Evolutionary conservation across 306 rosid genomes (phyloP), one percentile per base, ranked within the genome.

Genomic region (Albizia julibrissin): DNA sequence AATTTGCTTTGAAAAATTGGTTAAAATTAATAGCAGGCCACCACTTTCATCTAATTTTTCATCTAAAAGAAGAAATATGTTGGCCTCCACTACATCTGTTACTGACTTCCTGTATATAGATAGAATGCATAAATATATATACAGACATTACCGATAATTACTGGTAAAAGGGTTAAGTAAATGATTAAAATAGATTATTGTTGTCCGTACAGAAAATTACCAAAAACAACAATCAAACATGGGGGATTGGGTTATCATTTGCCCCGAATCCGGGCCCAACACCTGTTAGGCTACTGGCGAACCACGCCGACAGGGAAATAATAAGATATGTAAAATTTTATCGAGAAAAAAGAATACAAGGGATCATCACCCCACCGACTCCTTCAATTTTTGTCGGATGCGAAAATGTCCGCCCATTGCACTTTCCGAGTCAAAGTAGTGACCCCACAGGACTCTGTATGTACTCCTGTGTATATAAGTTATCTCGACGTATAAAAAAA

Each of bases 331-430:
- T 34, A 67, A 8, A 33, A 14, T 29, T 67, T 33, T 19, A 13
- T 16, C 39, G 9, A 73, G 80, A 79, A 13, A 42, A 8, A 5
- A 56, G 8, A 1, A 3, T 81, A 69, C 19, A 58, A 49, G 70
- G 15, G 69, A 22, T 43, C 43, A 15, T 43, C 5, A 22, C 12
- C 15, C 67, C 86, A 82, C 88, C 84, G 86, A 86, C 88, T 69
- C 21, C 82, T 61, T 22, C 66, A 68, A 18, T 10, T 33, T 85
- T 82, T 85, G 84, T 85, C 85, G 69, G n/a, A 1, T 8, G 59
- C 59, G 43, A 59, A 43, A 40, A 69, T 24, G 37, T 69, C 74
- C 49, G n/a, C 29, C 10, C 31, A n/a, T 40, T 4, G 50, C 50
- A 0, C 16, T 4, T 40, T 39, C 22, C 31, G 13, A 34, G 24